Evolutionary conservation across 495 filamentous ascomycete genomes (phyloP), one percentile per base, ranked within the genome.

Genomic region (Aspergillus incahuasiensis): DNA sequence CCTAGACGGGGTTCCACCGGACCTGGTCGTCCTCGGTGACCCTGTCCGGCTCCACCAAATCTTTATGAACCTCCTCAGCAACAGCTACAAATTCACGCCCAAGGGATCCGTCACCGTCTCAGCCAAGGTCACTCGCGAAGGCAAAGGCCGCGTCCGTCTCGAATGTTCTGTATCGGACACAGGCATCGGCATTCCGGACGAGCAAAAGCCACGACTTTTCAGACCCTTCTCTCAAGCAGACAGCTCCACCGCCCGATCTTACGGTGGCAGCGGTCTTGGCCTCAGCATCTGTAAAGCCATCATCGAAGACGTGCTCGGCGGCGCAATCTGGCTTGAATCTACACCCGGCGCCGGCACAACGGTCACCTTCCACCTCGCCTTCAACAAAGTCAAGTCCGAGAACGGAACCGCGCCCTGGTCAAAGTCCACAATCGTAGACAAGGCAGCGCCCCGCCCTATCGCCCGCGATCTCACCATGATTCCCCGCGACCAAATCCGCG

Each of bases 271-370:
- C 66, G 91, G 91, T 19, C 84, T 96, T 7, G 91, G 91, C 1
- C 74, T 96, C 41, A 91, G 88, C 63, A 96, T 96, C 59, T 96
- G 91, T 80, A 96, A 95, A 68, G 91, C 92, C 1, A 84, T 96
- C 48, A 91, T 96, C 55, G 89, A 95, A 71, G 90, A 89, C 50
- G 92, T 95, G 60, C 87, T 96, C 74, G 82, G 86, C 15, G 91
- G 91, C 16, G 84, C 77, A 24, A 94, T 96, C 57, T 84, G 83
- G 72, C 79, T 96, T 6, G 89, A 95, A 58, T 91, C 87, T 46
- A 77, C 78, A 13, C 80, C 87, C 5, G 86, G 85, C 22, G 74
- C 81, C 19, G 91, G 91, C 38, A 96, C 91, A 0, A 95, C 86
- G 0, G 91, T 92, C 20, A 91, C 82, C 40, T 96, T 96, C 74